Percentiles rank a stretch among this genome's conserved stretches.
Conservation (phyloP, 108 stramenopile species). For the Cyclotella atomus region DNA sequence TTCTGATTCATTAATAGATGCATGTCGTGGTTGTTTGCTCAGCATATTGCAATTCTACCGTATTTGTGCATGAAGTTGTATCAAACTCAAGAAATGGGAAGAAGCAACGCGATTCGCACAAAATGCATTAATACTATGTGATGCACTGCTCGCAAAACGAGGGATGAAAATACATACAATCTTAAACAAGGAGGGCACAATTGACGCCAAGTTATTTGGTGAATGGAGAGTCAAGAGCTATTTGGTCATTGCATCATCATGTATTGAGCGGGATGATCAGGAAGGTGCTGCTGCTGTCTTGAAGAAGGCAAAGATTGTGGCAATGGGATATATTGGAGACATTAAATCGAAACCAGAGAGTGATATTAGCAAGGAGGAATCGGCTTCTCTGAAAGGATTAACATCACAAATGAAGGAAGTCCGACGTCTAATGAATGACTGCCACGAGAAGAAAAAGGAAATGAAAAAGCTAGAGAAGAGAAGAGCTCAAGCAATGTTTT, state of each 20-base stretch:
- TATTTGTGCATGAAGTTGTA: too few species aligned
- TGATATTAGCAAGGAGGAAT: constrained; percentile 27
- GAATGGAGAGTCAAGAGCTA: constrained; percentile 78
- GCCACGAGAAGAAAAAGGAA: constrained; percentile 52
- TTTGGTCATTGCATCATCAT: constrained; percentile 55
- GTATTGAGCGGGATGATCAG: constrained; percentile 44
- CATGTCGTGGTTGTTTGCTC: too few species aligned
- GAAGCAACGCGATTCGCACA: constrained; percentile 57
- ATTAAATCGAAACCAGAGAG: constrained; percentile 5
- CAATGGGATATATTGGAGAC: constrained; percentile 49
- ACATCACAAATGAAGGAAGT: constrained; percentile 67
- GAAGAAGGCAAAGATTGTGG: constrained; percentile 51
- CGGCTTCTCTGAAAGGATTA: constrained; percentile 47
- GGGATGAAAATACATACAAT: constrained; percentile 67
- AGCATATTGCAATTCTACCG: too few species aligned
- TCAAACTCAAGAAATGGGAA: constrained; percentile 58
- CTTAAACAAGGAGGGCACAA: constrained; percentile 53
- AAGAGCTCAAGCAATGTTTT: constrained; percentile 77
- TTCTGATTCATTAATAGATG: too few species aligned
- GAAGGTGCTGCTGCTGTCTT: constrained; percentile 37
- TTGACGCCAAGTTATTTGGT: constrained; percentile 78
- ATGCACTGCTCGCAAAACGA: constrained; percentile 67
- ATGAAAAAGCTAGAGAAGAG: constrained; percentile 58
- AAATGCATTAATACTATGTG: constrained; percentile 70
- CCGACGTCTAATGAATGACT: constrained; percentile 44